Percentiles rank a stretch among this genome's conserved stretches.
Evolutionary conservation across 208 protist species (phyloP).

Genomic region (Leishmania amazonensis): DNA sequence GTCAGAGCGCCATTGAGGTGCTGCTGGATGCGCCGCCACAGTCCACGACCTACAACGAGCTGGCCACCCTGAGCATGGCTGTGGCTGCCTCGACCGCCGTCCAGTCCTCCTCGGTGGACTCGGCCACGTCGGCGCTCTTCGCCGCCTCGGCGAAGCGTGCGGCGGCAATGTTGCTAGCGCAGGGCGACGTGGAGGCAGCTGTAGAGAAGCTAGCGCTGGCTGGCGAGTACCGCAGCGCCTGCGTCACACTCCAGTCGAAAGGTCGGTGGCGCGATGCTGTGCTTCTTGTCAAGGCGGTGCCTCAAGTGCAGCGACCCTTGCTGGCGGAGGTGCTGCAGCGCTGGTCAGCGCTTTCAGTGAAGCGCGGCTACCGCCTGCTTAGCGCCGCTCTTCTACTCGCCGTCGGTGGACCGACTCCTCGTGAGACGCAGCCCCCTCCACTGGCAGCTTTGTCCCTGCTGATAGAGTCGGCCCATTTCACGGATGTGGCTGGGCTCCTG

Average conservation of each 20-base stretch:
- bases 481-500: conserved; percentile 70
- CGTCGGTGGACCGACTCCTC: conserved; percentile 15
- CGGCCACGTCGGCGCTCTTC: conserved; percentile 45
- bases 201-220: conserved; percentile 79
- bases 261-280: conserved; percentile 69
- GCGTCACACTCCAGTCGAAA: conserved; percentile 63
- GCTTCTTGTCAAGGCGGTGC: conserved; percentile 45
- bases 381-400: conserved; percentile 56
- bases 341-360: conserved; percentile 62
- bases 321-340: conserved; percentile 43
- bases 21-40: conserved; percentile 73
- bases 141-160: conserved; percentile 48
- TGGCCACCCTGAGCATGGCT: conserved; percentile 67
- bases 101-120: conserved; percentile 13
- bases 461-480: conserved; percentile 49
- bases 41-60: conserved; percentile 49
- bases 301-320: conserved; percentile 10
- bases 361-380: conserved; percentile 51
- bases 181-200: conserved; percentile 65
- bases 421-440: conserved; percentile 8
- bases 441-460: conserved; percentile 49
- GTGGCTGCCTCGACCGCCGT: conserved; percentile 44
- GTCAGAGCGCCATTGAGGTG: conserved; percentile 61
- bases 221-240: conserved; percentile 64
- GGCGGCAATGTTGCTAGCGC: conserved; percentile 69